Base-by-base conservation (phyloP, 2,329 filamentous ascomycete genomes). In the Trichoderma polysporum region DNA sequence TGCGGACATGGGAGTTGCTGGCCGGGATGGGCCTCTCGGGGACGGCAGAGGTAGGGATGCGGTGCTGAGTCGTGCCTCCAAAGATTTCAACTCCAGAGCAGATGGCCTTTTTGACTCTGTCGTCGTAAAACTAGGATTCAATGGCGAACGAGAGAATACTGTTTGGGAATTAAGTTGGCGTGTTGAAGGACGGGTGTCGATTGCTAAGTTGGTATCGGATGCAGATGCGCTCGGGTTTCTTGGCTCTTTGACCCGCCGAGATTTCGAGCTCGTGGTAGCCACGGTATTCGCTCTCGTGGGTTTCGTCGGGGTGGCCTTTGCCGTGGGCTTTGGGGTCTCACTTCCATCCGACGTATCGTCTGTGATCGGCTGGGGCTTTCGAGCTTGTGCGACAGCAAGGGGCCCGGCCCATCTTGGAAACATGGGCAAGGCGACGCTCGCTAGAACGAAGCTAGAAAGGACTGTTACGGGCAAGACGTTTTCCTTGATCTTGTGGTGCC, bases 391-490 rank as follows among this genome's bases (percentile, higher is more conserved):
- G 73, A 95, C 88, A 53, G 92, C 92, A 64, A 95, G 82, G 17
- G 92, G 92, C 1, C 92, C 92, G 35, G 90, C 91, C 85, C 90
- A 92, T 75, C 84, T 85, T n/a, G 91, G 90, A 19, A 95, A 83
- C 70, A 90, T 85, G 13, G 92, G 92, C 37, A 91, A 84, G 13
- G 89, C 92, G 61, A 94, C 83, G 73, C 90, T 91, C 61, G 90
- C 91, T 63, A 94, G 83, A 41, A 94, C 89, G 73, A 95, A 88
- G 78, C 91, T 94, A 41, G 91, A 90, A 37, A 95, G 85, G 2
- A 95, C 89, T 7, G 91, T 92, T 64, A 94, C 91, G 8, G 92
- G 92, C 45, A 94, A 78, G 6, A 91, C 84, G 76, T 95, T 95
- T 78, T 94, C 91, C 75, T 88, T 90, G 76, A 95, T 93, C 80